Conservation (phyloP, 2,329 filamentous ascomycete genomes). For the Zymoseptoria ardabiliae region DNA sequence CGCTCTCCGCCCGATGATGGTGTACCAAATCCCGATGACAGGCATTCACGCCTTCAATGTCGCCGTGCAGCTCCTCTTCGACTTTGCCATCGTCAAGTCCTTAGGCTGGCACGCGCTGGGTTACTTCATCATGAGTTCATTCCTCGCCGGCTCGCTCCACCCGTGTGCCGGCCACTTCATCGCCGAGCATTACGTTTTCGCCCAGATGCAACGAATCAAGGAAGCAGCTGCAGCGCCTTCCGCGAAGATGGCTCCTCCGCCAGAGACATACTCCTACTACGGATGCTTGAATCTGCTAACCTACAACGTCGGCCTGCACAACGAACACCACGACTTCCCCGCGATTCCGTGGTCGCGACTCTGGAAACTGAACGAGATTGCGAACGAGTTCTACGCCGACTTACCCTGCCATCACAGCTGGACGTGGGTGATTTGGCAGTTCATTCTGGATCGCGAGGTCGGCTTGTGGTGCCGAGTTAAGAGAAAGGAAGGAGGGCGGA, state of each 20-base stretch:
- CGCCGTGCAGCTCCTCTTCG: constrained; percentile 66
- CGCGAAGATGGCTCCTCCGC: constrained; percentile 47
- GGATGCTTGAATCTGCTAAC: constrained; percentile 84
- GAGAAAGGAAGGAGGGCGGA: constrained; percentile 67
- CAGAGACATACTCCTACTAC: constrained; percentile 97
- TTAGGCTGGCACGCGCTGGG: constrained; percentile 59
- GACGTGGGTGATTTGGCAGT: constrained; percentile 90
- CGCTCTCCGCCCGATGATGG: constrained; percentile 87
- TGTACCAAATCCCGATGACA: constrained; percentile 85
- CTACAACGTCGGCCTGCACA: constrained; percentile 96
- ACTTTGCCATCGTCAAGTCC: constrained; percentile 57
- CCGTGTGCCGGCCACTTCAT: constrained; percentile 97
- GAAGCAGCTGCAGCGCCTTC: constrained; percentile 38
- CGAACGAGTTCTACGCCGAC: constrained; percentile 84
- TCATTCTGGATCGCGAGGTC: constrained; percentile 83
- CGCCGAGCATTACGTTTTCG: constrained; percentile 70
- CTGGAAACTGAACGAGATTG: constrained; percentile 67
- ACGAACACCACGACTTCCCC: constrained; percentile 98
- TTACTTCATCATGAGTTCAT: constrained; percentile 83
- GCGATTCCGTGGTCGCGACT: constrained; percentile 91
- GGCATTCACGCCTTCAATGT: constrained; percentile 79
- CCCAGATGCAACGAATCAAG: constrained; percentile 44
- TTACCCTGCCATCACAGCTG: constrained; percentile 84
- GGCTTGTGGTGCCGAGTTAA: constrained; percentile 91
- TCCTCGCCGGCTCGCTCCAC: constrained; percentile 88